phyloP scores from a whole-genome alignment of 371 early-diverging fungal species.

The Saksenaea vasiformis region DNA sequence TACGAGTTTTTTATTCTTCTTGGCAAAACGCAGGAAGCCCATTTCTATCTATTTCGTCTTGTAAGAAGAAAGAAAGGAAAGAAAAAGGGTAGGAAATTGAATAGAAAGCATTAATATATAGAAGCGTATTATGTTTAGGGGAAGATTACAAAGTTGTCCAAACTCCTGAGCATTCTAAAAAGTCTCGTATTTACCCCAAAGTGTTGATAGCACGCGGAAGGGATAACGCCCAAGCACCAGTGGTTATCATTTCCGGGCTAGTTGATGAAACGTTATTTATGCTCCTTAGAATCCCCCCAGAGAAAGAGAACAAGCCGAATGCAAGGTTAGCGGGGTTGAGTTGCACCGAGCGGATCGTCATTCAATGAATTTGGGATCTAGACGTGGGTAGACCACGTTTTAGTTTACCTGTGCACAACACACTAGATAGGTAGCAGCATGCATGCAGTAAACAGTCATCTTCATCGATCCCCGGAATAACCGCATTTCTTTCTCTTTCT shows the following conservation, averaged over 20 bases:
- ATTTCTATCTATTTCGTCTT: neutral
- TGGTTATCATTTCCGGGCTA: neutral
- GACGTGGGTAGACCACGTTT: neutral
- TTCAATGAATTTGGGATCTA: neutral
- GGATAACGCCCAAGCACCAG: neutral
- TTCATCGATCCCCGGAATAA: neutral
- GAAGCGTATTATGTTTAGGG: neutral
- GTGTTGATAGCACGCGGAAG: neutral
- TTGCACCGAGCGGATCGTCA: neutral
- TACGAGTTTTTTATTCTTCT: neutral
- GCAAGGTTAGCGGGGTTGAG: neutral
- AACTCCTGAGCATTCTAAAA: neutral
- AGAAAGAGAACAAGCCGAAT: neutral
- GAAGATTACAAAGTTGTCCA: slow-evolving; percentile 5
- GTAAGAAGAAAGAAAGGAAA: neutral
- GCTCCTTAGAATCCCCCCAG: neutral
- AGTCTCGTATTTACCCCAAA: neutral
- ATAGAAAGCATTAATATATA: slow-evolving; percentile 1
- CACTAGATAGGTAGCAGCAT: slow-evolving; percentile 1
- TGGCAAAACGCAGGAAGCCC: neutral
- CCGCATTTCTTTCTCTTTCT: neutral
- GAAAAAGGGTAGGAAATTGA: slow-evolving; percentile 1
- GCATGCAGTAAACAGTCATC: slow-evolving; percentile 4
- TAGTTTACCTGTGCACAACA: neutral
- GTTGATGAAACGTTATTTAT: slow-evolving; percentile 5